A percentile compares a stretch with the other conserved stretches of the same genome.
phyloP scores from a whole-genome alignment of 768 basidiomycete species.

The Plicaturopsis crispa region DNA sequence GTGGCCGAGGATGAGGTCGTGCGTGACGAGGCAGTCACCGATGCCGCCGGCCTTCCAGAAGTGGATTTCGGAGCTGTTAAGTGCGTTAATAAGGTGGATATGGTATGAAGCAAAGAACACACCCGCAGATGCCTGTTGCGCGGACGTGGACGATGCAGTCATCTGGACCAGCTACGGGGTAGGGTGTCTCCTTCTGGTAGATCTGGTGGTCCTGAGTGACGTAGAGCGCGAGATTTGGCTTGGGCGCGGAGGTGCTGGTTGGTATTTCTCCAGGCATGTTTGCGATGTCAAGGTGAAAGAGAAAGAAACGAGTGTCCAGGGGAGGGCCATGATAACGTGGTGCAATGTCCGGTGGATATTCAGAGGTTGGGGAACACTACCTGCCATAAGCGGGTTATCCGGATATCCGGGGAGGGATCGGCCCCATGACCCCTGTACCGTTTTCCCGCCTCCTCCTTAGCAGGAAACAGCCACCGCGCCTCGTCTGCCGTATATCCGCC shows the following conservation, averaged over 20 bases:
- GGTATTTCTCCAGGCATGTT: not conserved
- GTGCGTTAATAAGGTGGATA: too few species aligned
- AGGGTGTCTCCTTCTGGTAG: slow-evolving; percentile 1
- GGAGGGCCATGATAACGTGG: too few species aligned
- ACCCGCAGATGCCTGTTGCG: slow-evolving; percentile 2
- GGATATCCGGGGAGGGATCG: too few species aligned
- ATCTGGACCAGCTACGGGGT: not conserved
- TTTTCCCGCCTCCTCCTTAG: too few species aligned
- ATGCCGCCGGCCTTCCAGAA: slow-evolving; percentile 6
- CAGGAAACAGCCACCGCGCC: too few species aligned
- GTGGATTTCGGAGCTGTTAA: slow-evolving; percentile 1
- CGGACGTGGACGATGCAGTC: slow-evolving; percentile 3
- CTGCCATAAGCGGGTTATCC: too few species aligned
- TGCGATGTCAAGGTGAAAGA: not conserved
- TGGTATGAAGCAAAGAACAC: not conserved
- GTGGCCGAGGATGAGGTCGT: slow-evolving; percentile 3
- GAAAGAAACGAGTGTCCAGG: not conserved
- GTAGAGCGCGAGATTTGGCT: slow-evolving; percentile 2
- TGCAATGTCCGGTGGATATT: too few species aligned
- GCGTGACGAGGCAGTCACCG: slow-evolving; percentile 3
- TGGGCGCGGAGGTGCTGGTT: not conserved
- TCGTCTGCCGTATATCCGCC: too few species aligned
- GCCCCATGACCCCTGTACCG: too few species aligned
- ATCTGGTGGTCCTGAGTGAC: slow-evolving; percentile 1
- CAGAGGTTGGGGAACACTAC: too few species aligned